Conservation (phyloP, 192 early-diverging fungal genomes). For the Thamnidium elegans region DNA sequence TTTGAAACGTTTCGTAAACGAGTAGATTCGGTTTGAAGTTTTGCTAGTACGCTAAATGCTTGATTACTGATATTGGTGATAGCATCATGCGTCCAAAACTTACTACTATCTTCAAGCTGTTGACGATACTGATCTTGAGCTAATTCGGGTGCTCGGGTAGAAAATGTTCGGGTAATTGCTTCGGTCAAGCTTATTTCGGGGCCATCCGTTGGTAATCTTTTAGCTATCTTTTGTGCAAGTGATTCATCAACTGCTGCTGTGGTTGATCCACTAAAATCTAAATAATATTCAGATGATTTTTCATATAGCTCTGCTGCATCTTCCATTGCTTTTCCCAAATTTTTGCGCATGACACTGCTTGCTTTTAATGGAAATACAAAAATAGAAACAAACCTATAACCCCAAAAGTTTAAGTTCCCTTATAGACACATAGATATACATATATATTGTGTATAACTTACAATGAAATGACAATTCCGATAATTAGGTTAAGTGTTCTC, state of each 20-base stretch:
- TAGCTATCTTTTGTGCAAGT: background rate
- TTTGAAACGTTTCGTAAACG: slow-evolving; percentile 14
- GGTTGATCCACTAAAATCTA: background rate
- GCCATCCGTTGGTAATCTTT: background rate
- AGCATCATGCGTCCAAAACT: background rate
- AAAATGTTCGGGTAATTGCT: slow-evolving; percentile 4
- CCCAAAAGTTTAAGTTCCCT: background rate
- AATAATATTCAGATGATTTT: slow-evolving; percentile 10
- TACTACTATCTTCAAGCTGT: background rate
- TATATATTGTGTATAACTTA: background rate
- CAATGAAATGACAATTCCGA: slow-evolving; percentile 18
- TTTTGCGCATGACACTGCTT: slow-evolving; percentile 6
- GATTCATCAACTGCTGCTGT: background rate
- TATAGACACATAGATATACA: background rate
- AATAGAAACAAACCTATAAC: slow-evolving; percentile 10
- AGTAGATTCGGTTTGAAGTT: slow-evolving; percentile 14
- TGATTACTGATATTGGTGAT: background rate
- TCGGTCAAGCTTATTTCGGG: background rate
- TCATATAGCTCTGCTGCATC: slow-evolving; percentile 20
- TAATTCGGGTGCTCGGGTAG: background rate
- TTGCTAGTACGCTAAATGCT: slow-evolving; percentile 5
- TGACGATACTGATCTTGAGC: background rate
- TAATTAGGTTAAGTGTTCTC: slow-evolving; percentile 19
- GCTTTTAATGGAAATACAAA: slow-evolving; percentile 22
- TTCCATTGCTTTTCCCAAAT: slow-evolving; percentile 14